Evolutionary conservation across 1,284 basidiomycete genomes (phyloP), one percentile per base, ranked within the genome.

Genomic region (Golubevia pallescens): DNA sequence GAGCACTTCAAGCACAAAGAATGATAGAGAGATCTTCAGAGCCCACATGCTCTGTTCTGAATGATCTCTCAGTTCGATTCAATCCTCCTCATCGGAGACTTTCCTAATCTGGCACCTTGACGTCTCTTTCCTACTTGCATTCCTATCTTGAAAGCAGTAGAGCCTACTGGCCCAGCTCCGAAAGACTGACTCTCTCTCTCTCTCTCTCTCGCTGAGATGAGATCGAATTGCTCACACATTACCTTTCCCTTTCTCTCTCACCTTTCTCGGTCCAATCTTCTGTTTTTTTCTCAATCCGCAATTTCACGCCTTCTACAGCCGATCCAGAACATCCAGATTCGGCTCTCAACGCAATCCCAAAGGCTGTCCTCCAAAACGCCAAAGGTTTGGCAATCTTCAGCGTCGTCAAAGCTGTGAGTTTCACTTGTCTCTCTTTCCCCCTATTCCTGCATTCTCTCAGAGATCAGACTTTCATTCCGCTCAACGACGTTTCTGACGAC

Each of bases 331-430:
- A 92, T 74, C 95, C 95, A 10, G 90, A 93, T 78, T 94, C 93
- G 52, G 96, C 96, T 0, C 90, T 99, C 68, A 97, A 98, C 86
- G 87, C 95, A 3, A 93, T 99, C 74, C 97, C 97, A 7, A 97
- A 97, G 86, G 93, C 92, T 19, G 94, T 99, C 56, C 87, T 99
- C 14, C 92, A 93, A 73, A 89, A 91, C 66, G 94, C 96, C 38
- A 67, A 91, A 92, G 89, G 95, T 63, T 91, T 99, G 64, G 96
- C 96, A 32, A 89, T 98, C 69, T 98, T 98, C 89, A 94, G 94
- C 75, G 94, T 98, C 24, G 87, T 97, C 85, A 89, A 89, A 77
- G 86, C 85, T 0, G 85, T 71, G 58, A 54, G 69, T 71, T 1
- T 14, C 20, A 16, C 6, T 32, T 1, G 55, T 13, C 55, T 34